A percentile compares a stretch with the other conserved stretches of the same genome.
Conservation (phyloP, 257 asterid genomes). For the Fraxinus quadrangulata region DNA sequence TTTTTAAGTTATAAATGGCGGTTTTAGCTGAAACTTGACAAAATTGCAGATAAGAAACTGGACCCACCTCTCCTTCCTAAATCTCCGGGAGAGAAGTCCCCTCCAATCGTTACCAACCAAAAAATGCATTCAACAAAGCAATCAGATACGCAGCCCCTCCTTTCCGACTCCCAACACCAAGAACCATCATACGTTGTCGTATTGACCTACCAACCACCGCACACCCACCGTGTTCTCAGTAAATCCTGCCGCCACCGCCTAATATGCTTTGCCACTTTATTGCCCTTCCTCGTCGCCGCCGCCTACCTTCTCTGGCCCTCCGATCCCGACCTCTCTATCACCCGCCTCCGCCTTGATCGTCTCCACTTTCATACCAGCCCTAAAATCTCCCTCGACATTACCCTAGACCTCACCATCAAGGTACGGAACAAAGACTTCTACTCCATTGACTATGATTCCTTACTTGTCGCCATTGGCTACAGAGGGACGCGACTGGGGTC, state of each 20-base stretch:
- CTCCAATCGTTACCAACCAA: not conserved
- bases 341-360: conserved; percentile 59
- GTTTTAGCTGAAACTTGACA: conserved; percentile 9
- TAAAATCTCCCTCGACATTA: conserved; percentile 50
- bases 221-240: conserved; percentile 43
- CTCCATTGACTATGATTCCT: conserved; percentile 56
- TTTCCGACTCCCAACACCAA: conserved; percentile 34
- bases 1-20: too few relatives aligned
- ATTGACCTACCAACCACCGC: conserved; percentile 44
- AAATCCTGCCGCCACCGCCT: conserved; percentile 44
- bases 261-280: conserved; percentile 37
- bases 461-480: conserved; percentile 59
- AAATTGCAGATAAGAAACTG: conserved; percentile 11
- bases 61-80: not conserved
- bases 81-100: not conserved
- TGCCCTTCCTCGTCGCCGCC: conserved; percentile 56
- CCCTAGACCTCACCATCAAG: conserved; percentile 62
- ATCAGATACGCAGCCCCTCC: conserved; percentile 47
- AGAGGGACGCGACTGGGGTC: conserved; percentile 74
- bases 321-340: conserved; percentile 67
- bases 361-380: conserved; percentile 59
- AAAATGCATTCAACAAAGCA: conserved; percentile 44
- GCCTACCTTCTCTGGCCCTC: conserved; percentile 77
- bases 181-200: conserved; percentile 54
- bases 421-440: conserved; percentile 67